phyloP scores from a whole-genome alignment of 192 early-diverging fungal genomes.

The Linnemannia schmuckeri region DNA sequence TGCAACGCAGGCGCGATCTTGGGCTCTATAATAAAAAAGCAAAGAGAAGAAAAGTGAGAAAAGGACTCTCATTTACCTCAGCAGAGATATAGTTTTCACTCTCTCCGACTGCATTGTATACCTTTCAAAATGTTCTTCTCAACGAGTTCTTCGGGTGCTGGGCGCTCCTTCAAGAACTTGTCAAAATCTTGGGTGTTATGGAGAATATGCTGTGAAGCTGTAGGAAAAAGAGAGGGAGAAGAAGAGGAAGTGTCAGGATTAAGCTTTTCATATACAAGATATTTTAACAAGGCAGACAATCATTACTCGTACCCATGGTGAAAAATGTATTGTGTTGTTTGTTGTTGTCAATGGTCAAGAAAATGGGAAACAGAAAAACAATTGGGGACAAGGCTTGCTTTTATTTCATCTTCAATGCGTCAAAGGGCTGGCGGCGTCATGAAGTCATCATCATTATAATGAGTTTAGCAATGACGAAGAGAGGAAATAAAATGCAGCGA shows the following conservation, averaged over 20 bases:
- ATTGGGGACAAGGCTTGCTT: neutral
- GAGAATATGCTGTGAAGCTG: neutral
- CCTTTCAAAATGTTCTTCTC: constrained; percentile 69
- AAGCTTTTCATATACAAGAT: neutral
- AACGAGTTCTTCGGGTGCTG: constrained; percentile 57
- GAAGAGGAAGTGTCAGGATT: neutral
- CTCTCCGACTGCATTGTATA: neutral
- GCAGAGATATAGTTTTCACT: neutral
- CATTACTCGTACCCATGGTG: constrained; percentile 1
- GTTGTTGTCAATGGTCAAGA: neutral
- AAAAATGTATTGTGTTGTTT: neutral
- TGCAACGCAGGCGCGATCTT: constrained; percentile 63
- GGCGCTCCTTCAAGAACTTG: constrained; percentile 54
- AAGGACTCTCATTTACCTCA: neutral
- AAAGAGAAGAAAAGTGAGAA: neutral
- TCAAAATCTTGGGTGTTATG: constrained; percentile 28
- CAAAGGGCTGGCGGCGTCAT: neutral
- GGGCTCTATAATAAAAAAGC: constrained; percentile 33
- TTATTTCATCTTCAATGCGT: neutral
- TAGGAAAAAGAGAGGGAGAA: neutral
- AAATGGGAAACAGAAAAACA: neutral
- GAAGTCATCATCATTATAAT: constrained; percentile 11
- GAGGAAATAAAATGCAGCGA: neutral
- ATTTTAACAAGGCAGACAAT: neutral
- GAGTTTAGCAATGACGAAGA: neutral